Base-by-base conservation (phyloP, 2,329 filamentous ascomycete species). In the Lasiodiplodia hormozganensis region DNA sequence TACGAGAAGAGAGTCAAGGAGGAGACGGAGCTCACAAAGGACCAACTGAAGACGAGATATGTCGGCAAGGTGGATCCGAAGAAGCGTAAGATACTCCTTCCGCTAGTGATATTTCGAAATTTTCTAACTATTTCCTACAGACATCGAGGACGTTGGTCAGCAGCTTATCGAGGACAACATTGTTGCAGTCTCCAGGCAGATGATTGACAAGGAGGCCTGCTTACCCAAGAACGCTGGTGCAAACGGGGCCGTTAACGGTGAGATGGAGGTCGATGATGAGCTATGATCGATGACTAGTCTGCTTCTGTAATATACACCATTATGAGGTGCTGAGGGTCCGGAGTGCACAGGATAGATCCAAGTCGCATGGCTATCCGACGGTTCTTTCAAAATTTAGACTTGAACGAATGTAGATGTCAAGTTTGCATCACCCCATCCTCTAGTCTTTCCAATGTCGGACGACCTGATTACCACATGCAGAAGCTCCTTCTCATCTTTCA, bases 1-100 rank as follows among this genome's bases (percentile, higher is more conserved):
- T 99, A 99, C 80, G 96, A 98, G 85, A 97, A 97, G 88, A 88
- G 96, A 67, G 96, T 99, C 71, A 97, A 97, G 86, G 96, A 99
- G 84, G 96, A 99, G 86, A 97, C 94, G 14, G 95, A 98, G 82
- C 83, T 99, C 79, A 96, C 91, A 49, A 97, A 97, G 85, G 96
- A 99, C 53, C 96, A 99, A 81, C 87, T 99, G 71, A 97, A 98
- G 89, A 99, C 96, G 67, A 90, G 96, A 85, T 99, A 99, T 80
- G 96, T 99, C 43, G 96, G 96, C 82, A 99, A 99, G 85, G 90
- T 98, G 69, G 96, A 99, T 77, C 96, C 96, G 68, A 99, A 99
- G 91, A 99, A 99, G 86, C 96, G 86, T 88, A 81, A 69, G 85
- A 83, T 21, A 62, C 25, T 21, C 4, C 23, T 2, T 31, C 34